Evolutionary conservation across 352 stramenopile genomes (phyloP).

Genomic region (Phytopythium aichiense): DNA sequence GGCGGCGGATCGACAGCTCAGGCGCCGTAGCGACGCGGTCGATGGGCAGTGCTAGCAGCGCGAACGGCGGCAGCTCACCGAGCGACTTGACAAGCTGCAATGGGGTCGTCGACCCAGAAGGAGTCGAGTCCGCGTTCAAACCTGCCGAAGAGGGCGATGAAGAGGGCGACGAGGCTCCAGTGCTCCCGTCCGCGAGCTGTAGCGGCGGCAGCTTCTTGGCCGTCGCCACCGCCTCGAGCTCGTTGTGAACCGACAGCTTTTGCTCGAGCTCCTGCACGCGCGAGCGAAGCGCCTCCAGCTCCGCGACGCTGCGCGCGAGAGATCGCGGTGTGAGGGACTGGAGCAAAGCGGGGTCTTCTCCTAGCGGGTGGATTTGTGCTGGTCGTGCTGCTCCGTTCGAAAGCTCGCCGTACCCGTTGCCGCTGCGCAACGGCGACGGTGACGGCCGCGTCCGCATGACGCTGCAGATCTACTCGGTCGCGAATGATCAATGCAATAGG

Average conservation of each 20-base stretch:
- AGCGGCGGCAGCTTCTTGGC: constrained; percentile 46
- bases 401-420: not conserved
- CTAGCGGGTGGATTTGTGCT: constrained; percentile 45
- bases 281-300: constrained; percentile 42
- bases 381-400: constrained; percentile 8
- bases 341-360: constrained; percentile 34
- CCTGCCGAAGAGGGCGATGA: not conserved
- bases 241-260: constrained; percentile 44
- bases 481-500: too few species aligned
- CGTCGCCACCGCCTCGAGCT: constrained; percentile 21
- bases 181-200: not conserved
- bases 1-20: constrained; percentile 7
- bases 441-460: constrained; percentile 14
- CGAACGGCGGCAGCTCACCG: constrained; percentile 1
- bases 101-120: not conserved
- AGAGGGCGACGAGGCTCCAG: not conserved
- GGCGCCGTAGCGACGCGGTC: constrained; percentile 10
- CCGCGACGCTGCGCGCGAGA: constrained; percentile 49
- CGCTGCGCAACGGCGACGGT: constrained; percentile 11
- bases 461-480: not conserved
- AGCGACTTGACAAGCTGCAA: constrained; percentile 5
- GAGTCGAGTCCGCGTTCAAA: not conserved
- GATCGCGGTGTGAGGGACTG: constrained; percentile 47
- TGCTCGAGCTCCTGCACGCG: constrained; percentile 50
- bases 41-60: not conserved